Conservation (phyloP, 257 asterid genomes). For the Solanum arcanum region DNA sequence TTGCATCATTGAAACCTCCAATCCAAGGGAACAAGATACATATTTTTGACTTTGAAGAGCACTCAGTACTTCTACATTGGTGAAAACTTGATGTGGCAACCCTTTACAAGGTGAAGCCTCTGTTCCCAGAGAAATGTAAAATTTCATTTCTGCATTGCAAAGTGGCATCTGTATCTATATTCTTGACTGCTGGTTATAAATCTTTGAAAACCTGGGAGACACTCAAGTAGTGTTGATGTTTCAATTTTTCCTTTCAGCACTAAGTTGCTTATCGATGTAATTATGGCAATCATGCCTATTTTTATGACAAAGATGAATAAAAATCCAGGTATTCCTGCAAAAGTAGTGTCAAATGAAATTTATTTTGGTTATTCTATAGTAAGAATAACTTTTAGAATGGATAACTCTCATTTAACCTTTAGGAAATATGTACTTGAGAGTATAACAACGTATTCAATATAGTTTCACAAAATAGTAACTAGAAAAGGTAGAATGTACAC, state of each 20-base stretch:
- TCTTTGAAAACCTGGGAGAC: neutral
- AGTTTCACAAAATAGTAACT: neutral
- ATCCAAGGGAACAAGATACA: neutral
- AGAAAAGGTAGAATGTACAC: neutral
- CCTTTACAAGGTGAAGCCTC: neutral
- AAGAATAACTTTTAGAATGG: neutral
- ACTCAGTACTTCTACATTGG: neutral
- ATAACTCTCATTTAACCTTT: neutral
- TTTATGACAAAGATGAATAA: neutral
- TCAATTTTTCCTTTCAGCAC: neutral
- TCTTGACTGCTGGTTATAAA: neutral
- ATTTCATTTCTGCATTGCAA: neutral
- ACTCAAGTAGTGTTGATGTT: neutral
- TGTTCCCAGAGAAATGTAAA: neutral
- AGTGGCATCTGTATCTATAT: neutral
- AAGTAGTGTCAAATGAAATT: neutral
- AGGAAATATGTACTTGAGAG: neutral
- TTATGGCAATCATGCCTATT: neutral
- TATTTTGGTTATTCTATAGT: neutral
- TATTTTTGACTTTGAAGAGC: neutral
- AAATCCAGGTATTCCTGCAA: neutral
- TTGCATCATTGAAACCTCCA: neutral
- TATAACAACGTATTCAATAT: too few relatives aligned
- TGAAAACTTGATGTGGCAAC: neutral
- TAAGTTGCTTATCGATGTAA: neutral